Evolutionary conservation across 2,329 filamentous ascomycete species (phyloP).

Genomic region (Drechslerella coelobrocha): DNA sequence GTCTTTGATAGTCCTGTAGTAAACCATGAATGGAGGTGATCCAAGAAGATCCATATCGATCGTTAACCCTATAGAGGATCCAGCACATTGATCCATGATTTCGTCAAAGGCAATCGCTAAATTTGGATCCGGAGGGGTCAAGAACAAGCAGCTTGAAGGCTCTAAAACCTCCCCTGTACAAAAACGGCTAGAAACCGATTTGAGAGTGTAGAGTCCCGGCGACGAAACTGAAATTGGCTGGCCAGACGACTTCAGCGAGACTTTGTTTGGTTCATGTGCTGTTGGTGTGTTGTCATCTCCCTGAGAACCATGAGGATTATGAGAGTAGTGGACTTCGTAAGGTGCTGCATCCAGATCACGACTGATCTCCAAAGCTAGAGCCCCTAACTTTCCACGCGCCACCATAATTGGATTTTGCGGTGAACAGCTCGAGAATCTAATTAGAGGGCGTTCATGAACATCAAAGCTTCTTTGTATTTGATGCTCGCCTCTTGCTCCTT

Average conservation of each 20-base stretch:
- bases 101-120: constrained; percentile 76
- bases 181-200: constrained; percentile 76
- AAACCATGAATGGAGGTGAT: constrained; percentile 86
- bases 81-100: constrained; percentile 92
- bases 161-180: constrained; percentile 90
- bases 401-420: constrained; percentile 81
- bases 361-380: constrained; percentile 55
- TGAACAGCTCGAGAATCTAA: constrained; percentile 76
- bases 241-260: constrained; percentile 50
- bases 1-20: constrained; percentile 74
- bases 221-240: constrained; percentile 66
- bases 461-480: constrained; percentile 75
- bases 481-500: constrained; percentile 61
- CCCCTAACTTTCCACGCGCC: constrained; percentile 72
- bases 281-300: constrained; percentile 33
- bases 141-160: constrained; percentile 87
- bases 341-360: constrained; percentile 64
- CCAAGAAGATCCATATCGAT: constrained; percentile 90
- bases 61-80: constrained; percentile 86
- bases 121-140: constrained; percentile 88
- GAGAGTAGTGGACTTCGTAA: constrained; percentile 79
- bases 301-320: constrained; percentile 73
- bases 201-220: constrained; percentile 85
- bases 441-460: constrained; percentile 83
- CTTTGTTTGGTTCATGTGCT: constrained; percentile 61